These are phyloP conservation scores for Calycina marina DNA, from an alignment of 2,329 filamentous ascomycete genomes.

Conservation along the genomic window DNA sequence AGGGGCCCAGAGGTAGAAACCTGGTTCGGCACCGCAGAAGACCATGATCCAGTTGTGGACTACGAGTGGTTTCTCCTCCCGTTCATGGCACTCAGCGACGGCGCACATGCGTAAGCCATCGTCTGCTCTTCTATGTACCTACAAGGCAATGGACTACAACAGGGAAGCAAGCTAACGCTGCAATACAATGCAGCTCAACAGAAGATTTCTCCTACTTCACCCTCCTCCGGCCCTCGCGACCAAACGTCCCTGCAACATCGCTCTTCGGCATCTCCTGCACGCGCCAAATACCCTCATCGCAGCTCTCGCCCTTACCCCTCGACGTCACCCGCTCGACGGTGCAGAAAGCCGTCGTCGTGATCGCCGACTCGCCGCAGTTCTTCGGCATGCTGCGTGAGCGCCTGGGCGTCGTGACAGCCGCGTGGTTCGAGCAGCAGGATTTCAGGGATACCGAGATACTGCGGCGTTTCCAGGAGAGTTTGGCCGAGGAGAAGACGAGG, in stretches of 20 bases:
- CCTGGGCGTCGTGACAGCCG: constrained; percentile 76
- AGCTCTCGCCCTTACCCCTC: constrained; percentile 61
- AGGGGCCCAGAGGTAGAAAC: constrained; percentile 82
- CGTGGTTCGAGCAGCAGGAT: constrained; percentile 91
- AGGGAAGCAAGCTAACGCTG: constrained; percentile 1
- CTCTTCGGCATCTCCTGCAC: constrained; percentile 96
- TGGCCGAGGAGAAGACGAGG: constrained; percentile 51
- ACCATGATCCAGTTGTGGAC: constrained; percentile 61
- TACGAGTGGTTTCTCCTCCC: constrained; percentile 87
- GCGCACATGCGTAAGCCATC: constrained; percentile 81
- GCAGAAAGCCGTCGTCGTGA: constrained; percentile 93
- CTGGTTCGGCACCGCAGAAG: constrained; percentile 71
- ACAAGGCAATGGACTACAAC: background rate
- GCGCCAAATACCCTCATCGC: constrained; percentile 69
- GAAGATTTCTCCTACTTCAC: constrained; percentile 99
- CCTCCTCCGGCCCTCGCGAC: constrained; percentile 50
- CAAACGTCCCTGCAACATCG: constrained; percentile 49
- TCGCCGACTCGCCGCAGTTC: constrained; percentile 77
- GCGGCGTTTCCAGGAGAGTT: constrained; percentile 76
- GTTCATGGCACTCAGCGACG: constrained; percentile 94
- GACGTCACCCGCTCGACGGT: constrained; percentile 97
- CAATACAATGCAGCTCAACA: constrained; percentile 41
- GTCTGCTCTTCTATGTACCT: no score
- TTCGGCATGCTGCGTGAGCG: constrained; percentile 87
- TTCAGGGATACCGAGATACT: constrained; percentile 88